A percentile compares a stretch with the other conserved stretches of the same genome.
These are phyloP conservation scores for Ramaria sp. DNA, from an alignment of 768 basidiomycete species.

Conservation along the genomic window DNA sequence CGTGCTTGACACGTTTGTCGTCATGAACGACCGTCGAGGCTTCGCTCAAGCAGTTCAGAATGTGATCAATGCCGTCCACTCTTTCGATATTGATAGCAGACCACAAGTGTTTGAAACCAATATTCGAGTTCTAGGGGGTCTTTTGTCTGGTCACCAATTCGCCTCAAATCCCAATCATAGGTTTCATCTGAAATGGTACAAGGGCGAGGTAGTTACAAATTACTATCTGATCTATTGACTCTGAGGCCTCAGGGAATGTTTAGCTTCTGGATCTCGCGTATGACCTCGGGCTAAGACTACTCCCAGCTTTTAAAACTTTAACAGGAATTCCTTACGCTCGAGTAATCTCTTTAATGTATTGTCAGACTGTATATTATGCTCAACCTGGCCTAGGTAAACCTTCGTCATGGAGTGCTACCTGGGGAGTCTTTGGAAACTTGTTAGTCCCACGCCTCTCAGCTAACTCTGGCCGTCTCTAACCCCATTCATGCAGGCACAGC, in stretches of 20 bases:
- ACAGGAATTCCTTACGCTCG: conserved; percentile 91
- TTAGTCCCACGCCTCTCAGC: conserved; percentile 27
- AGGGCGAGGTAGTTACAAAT: conserved; percentile 37
- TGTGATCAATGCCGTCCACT: conserved; percentile 63
- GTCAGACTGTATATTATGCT: background rate
- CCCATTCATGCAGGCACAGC: conserved; percentile 54
- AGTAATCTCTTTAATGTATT: conserved; percentile 30
- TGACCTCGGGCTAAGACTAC: conserved; percentile 76
- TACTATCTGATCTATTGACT: background rate
- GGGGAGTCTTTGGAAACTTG: conserved; percentile 83
- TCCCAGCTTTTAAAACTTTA: conserved; percentile 86
- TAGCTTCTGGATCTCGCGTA: conserved; percentile 62
- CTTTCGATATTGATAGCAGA: conserved; percentile 87
- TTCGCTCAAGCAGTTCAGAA: conserved; percentile 81
- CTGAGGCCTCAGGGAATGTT: background rate
- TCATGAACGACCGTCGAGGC: conserved; percentile 66
- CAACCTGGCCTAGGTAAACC: conserved; percentile 52
- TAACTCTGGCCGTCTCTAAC: background rate
- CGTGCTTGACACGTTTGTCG: conserved; percentile 80
- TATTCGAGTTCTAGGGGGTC: conserved; percentile 85
- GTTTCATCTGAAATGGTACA: conserved; percentile 79
- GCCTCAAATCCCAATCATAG: conserved; percentile 56
- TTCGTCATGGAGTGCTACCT: conserved; percentile 62
- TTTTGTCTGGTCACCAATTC: conserved; percentile 77
- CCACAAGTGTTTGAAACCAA: conserved; percentile 99